Conservation (phyloP, 2,329 filamentous ascomycete species). For the Aspergillus glaucus region DNA sequence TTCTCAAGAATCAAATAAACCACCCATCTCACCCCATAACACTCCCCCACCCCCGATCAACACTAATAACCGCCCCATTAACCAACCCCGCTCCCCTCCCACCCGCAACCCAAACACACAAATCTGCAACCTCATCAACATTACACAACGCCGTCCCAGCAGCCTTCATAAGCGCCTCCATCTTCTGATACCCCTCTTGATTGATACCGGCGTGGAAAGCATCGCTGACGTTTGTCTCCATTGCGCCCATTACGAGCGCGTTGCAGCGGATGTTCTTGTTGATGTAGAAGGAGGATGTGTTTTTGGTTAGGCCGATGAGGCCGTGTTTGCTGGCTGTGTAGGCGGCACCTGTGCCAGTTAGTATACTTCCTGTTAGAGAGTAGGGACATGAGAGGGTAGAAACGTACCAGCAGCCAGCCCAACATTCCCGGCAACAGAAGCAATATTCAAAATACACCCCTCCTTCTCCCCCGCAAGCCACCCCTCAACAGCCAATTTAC, state of each 20-base stretch:
- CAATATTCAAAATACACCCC: slow-evolving; percentile 50
- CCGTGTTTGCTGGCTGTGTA: slow-evolving; percentile 53
- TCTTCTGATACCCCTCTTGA: slow-evolving; percentile 17
- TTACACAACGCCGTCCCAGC: slow-evolving; percentile 15
- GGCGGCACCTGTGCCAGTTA: slow-evolving; percentile 33
- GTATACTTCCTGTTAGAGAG: slow-evolving; percentile 3
- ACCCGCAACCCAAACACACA: slow-evolving; percentile 22
- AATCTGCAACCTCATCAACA: slow-evolving; percentile 21
- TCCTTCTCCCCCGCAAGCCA: slow-evolving; percentile 35
- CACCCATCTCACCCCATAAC: too few species aligned
- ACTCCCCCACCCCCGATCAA: slow-evolving; percentile 20
- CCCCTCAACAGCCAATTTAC: slow-evolving; percentile 46
- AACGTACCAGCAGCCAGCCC: slow-evolving; percentile 36
- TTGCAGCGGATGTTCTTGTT: slow-evolving; percentile 49
- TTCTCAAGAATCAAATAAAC: too few species aligned
- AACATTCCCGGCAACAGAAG: slow-evolving; percentile 41
- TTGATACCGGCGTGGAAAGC: slow-evolving; percentile 30
- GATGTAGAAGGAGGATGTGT: slow-evolving; percentile 52
- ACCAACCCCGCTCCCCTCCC: slow-evolving; percentile 12
- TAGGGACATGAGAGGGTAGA: too few species aligned
- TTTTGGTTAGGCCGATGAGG: slow-evolving; percentile 50
- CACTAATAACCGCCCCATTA: slow-evolving; percentile 24
- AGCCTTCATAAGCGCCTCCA: slow-evolving; percentile 8
- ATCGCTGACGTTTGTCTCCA: slow-evolving; percentile 51
- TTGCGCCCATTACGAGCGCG: slow-evolving; percentile 48